Percentiles rank a stretch among this genome's conserved stretches.
Evolutionary conservation across 139 green algal genomes (phyloP).

Genomic region (Penium margaritaceum): DNA sequence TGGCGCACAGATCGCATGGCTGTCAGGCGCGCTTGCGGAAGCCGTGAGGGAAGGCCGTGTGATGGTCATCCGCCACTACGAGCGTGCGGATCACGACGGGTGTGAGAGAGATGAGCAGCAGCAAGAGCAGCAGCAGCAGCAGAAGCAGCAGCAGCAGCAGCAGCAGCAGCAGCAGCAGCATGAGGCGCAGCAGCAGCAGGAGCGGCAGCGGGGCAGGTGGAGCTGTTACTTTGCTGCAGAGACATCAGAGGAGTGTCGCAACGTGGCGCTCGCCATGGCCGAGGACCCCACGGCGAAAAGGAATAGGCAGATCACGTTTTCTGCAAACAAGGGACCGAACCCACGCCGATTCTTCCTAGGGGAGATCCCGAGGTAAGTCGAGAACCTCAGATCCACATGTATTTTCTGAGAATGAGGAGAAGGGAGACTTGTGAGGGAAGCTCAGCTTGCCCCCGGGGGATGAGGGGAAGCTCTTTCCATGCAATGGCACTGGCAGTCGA

Average conservation of each 20-base stretch:
- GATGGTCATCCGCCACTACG: constrained; percentile 9
- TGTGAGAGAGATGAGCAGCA: too few relatives aligned
- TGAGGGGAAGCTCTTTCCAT: too few relatives aligned
- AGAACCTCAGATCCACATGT: too few relatives aligned
- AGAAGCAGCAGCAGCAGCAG: too few relatives aligned
- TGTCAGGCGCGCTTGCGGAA: constrained; percentile 13
- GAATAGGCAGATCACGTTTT: background rate
- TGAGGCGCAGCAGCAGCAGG: too few relatives aligned
- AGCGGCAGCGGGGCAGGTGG: background rate
- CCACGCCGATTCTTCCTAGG: background rate
- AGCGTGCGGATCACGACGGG: constrained; percentile 19
- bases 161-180: too few relatives aligned
- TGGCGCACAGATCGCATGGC: constrained; percentile 5
- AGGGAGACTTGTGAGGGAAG: too few relatives aligned
- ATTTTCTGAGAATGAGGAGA: too few relatives aligned
- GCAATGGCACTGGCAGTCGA: too few relatives aligned
- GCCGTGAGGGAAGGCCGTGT: background rate
- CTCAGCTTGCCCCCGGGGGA: too few relatives aligned
- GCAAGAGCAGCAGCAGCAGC: too few relatives aligned
- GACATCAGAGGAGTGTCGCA: constrained; percentile 20
- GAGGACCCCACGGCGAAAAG: background rate
- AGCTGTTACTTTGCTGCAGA: constrained; percentile 12
- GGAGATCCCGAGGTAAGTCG: background rate
- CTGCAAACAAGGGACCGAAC: background rate
- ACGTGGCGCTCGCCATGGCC: background rate